Percentiles rank a stretch among this genome's conserved stretches.
Evolutionary conservation across 805 yeast genomes (phyloP).

Genomic region (Phaffomyces opuntiae): DNA sequence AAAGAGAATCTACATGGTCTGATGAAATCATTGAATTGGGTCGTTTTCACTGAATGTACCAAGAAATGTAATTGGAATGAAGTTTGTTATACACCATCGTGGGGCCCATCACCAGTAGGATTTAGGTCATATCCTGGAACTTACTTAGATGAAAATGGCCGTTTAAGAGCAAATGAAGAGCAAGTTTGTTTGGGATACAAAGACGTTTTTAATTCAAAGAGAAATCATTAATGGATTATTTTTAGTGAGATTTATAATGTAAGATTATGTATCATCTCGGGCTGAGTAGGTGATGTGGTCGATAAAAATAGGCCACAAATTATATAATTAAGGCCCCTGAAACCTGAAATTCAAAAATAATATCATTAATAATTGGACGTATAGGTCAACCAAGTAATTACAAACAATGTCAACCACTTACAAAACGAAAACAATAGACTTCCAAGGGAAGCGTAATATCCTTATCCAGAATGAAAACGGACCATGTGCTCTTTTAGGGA

Average conservation of each 20-base stretch:
- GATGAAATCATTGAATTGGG: conserved; percentile 1
- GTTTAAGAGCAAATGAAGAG: conserved; percentile 17
- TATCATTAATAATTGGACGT: background rate
- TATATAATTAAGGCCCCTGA: too few relatives aligned
- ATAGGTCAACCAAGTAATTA: background rate
- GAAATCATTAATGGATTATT: too few relatives aligned
- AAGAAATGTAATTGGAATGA: conserved; percentile 38
- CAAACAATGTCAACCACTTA: conserved; percentile 1
- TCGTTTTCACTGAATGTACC: conserved; percentile 1
- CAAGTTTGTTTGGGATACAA: conserved; percentile 15
- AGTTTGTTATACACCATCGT: conserved; percentile 50
- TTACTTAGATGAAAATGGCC: conserved; percentile 18
- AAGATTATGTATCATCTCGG: too few relatives aligned
- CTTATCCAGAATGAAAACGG: conserved; percentile 78
- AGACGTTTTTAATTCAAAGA: background rate
- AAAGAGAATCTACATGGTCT: background rate
- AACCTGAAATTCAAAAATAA: too few relatives aligned
- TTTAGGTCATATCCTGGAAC: conserved; percentile 28
- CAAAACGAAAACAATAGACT: conserved; percentile 17
- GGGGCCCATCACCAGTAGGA: conserved; percentile 53
- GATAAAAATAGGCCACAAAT: too few relatives aligned
- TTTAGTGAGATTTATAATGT: too few relatives aligned
- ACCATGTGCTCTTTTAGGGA: conserved; percentile 80
- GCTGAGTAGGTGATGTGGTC: too few relatives aligned
- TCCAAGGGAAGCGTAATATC: conserved; percentile 34